A percentile compares a stretch with the other conserved stretches of the same genome.
Conservation (phyloP, 768 basidiomycete species). For the Termitomyces titanicus region DNA sequence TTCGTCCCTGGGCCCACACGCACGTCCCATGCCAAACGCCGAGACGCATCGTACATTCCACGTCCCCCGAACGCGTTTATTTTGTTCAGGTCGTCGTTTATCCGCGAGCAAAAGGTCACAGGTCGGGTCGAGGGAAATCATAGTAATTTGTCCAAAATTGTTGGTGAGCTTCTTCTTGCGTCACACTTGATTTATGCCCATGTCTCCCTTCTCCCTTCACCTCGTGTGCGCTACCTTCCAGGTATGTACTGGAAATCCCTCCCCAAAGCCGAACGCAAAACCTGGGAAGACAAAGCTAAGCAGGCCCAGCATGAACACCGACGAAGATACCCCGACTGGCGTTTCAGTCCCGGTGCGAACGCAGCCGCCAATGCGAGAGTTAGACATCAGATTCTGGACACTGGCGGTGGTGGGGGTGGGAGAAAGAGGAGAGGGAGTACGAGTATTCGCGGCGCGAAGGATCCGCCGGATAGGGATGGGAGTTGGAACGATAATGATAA, state of each 20-base stretch:
- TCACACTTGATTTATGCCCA: too few relatives aligned
- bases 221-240: constrained; percentile 18
- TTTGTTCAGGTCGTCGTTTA: constrained; percentile 79
- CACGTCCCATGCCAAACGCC: constrained; percentile 54
- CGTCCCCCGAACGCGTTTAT: constrained; percentile 86
- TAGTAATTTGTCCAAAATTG: constrained; percentile 76
- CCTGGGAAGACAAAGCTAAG: constrained; percentile 74
- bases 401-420: not conserved
- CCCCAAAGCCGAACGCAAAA: constrained; percentile 57
- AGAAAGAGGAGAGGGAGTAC: not conserved
- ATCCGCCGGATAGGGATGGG: not conserved
- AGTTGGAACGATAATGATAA: not conserved
- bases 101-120: constrained; percentile 67
- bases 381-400: constrained; percentile 11
- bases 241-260: constrained; percentile 76
- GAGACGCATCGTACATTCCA: constrained; percentile 72
- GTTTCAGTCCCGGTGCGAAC: constrained; percentile 64
- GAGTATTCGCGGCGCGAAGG: not conserved
- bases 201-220: not conserved
- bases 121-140: constrained; percentile 78
- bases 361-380: constrained; percentile 27
- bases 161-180: constrained; percentile 40
- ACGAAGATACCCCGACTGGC: constrained; percentile 74
- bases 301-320: constrained; percentile 71
- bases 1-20: constrained; percentile 13